Base-by-base conservation (phyloP, 177 flowering plant genomes). In the Tripterygium wilfordii region DNA sequence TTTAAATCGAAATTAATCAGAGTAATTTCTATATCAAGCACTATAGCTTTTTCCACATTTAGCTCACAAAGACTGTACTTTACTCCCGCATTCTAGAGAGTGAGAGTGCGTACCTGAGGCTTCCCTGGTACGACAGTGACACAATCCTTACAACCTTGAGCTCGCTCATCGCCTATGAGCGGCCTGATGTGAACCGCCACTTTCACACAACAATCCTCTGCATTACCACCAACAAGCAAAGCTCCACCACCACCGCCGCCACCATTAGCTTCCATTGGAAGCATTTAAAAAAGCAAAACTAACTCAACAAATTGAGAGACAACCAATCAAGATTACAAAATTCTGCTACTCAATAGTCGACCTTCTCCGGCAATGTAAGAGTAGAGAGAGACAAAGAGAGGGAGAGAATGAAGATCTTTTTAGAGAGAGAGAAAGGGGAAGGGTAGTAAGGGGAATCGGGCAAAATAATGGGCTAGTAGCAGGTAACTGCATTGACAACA, bases 111-210 rank as follows among this genome's bases (percentile, higher is more conserved):
- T 73, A 85, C 98, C 98, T 88, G 98, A 42, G 96, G 95, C 67
- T 85, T 83, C 18, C 82, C 87, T 5, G 77, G 49, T 38, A 76
- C 63, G 42, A 92, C 85, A 32, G 90, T 63, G 51, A 92, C 95
- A 49, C 98, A 92, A 60, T 92, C 95, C 56, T 82, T 77, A 65
- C 98, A 88, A 2, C 95, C 96, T 53, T 92, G 98, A 35, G 79
- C 66, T 37, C 60, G 55, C 62, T 92, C 98, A 59, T 92, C 96
- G 42, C 81, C 85, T 52, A 87, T 82, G 28, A 92, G 80, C 7
- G 98, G 98, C 33, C 98, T 61, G 32, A 88, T 54, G 28, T 92
- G 98, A 42, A 92, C 94, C 0, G 96, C 96, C 16, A 92, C 98
- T 54, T 88, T 92, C 2, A 92, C 98, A 44, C 85, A 85, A 54